phyloP scores from a whole-genome alignment of 2,329 filamentous ascomycete species.

The Diaporthe ampelina region DNA sequence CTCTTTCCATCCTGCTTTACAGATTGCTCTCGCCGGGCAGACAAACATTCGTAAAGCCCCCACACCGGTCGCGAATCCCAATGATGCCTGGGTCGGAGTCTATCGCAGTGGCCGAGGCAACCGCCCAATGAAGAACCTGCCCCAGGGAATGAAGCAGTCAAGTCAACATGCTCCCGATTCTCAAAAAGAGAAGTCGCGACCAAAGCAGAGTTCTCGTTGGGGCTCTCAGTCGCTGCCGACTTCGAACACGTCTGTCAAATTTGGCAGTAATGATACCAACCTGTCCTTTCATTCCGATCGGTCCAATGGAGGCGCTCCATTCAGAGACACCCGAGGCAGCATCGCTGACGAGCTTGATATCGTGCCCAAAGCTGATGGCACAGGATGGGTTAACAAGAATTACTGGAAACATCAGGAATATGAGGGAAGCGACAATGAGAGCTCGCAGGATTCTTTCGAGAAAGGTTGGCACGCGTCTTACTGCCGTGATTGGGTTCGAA shows the following conservation, averaged over 20 bases:
- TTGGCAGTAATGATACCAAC: neutral
- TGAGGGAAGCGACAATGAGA: neutral
- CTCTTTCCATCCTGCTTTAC: slow-evolving; percentile 9
- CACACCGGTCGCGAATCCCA: neutral
- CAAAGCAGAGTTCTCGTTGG: slow-evolving; percentile 23
- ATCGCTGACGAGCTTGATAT: slow-evolving; percentile 39
- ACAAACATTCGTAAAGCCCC: neutral
- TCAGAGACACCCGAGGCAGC: slow-evolving; percentile 34
- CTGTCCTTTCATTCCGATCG: neutral
- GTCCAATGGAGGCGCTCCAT: neutral
- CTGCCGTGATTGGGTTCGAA: slow-evolving; percentile 28
- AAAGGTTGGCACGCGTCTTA: slow-evolving; percentile 13
- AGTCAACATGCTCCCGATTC: neutral
- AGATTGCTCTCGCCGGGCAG: neutral
- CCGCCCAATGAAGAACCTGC: neutral
- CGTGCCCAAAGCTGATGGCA: slow-evolving; percentile 17
- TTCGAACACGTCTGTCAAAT: slow-evolving; percentile 1
- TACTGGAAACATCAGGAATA: slow-evolving; percentile 30
- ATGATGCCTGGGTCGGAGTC: neutral
- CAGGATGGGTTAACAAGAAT: slow-evolving; percentile 34
- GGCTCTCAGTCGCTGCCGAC: slow-evolving; percentile 38
- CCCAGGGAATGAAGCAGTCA: neutral
- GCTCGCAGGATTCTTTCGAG: neutral
- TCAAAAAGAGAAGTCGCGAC: slow-evolving; percentile 30
- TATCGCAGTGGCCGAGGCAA: neutral